These are phyloP conservation scores for Entomortierella beljakovae DNA, from an alignment of 192 early-diverging fungal genomes.

Conservation along the genomic window DNA sequence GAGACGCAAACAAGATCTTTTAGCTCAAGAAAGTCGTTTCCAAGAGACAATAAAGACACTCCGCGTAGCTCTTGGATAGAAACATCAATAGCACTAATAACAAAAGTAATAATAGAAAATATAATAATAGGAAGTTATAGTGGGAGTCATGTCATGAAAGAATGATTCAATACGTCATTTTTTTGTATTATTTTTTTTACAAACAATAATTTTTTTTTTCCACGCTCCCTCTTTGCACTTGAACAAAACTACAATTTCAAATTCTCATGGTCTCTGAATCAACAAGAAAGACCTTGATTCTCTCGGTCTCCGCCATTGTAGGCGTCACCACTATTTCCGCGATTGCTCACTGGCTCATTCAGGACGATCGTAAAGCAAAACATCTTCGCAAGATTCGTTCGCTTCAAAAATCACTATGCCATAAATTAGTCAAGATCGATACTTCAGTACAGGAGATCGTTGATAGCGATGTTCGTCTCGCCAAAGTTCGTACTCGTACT, in stretches of 20 bases:
- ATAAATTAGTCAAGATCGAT: conserved; percentile 25
- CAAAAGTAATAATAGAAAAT: too few relatives aligned
- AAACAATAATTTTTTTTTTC: not conserved
- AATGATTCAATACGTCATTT: too few relatives aligned
- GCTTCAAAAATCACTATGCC: conserved; percentile 23
- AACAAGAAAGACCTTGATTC: conserved; percentile 39
- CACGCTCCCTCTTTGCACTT: not conserved
- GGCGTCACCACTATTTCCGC: conserved; percentile 40
- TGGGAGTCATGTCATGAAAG: too few relatives aligned
- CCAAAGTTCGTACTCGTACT: conserved; percentile 38
- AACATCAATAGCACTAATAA: too few relatives aligned
- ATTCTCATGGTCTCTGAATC: conserved; percentile 39
- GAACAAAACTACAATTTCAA: not conserved
- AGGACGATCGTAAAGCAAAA: conserved; percentile 47
- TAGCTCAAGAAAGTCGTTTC: conserved; percentile 37
- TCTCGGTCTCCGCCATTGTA: conserved; percentile 40
- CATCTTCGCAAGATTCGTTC: conserved; percentile 29
- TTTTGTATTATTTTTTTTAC: too few relatives aligned
- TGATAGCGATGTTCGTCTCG: conserved; percentile 33
- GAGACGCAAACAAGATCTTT: conserved; percentile 17
- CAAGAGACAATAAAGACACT: conserved; percentile 16
- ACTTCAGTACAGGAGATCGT: conserved; percentile 12
- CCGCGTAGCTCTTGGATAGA: conserved; percentile 9
- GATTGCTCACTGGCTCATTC: conserved; percentile 43
- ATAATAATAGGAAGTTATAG: not conserved